A percentile compares a stretch with the other conserved stretches of the same genome.
Conservation (phyloP, 129 eudicot genomes). For the Logfia minima region DNA sequence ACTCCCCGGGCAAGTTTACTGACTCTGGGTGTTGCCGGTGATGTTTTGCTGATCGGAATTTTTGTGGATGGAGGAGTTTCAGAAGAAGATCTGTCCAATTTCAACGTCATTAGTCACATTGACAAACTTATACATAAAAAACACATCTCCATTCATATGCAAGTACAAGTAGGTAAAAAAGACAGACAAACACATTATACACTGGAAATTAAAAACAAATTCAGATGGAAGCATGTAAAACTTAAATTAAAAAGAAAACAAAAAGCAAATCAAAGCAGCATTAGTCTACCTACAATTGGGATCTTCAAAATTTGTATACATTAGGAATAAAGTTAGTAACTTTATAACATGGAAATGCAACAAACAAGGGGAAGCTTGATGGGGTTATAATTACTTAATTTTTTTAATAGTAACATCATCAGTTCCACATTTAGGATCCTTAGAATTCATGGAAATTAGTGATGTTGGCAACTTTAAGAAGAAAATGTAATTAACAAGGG, state of each 20-base stretch:
- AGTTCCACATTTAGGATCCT: neutral
- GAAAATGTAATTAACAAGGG: neutral
- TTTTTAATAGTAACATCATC: neutral
- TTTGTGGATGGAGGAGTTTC: conserved; percentile 44
- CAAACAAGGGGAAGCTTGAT: neutral
- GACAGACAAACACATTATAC: neutral
- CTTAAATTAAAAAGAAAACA: neutral
- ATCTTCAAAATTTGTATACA: conserved; percentile 8
- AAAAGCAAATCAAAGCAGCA: neutral
- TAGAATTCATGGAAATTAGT: neutral
- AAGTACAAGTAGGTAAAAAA: neutral
- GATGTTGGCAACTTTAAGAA: neutral
- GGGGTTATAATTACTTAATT: neutral
- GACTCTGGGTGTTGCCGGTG: conserved; percentile 70
- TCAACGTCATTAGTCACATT: conserved; percentile 24
- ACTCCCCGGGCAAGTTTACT: conserved; percentile 51
- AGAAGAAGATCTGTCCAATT: conserved; percentile 47
- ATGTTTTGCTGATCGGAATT: conserved; percentile 54
- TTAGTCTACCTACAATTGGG: neutral
- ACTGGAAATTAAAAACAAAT: neutral
- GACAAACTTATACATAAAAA: neutral
- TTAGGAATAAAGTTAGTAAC: neutral
- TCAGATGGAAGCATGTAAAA: neutral
- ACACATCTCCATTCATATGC: neutral
- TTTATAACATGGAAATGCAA: neutral